phyloP scores from a whole-genome alignment of 2,329 filamentous ascomycete species.

The Diplocarpon mali region DNA sequence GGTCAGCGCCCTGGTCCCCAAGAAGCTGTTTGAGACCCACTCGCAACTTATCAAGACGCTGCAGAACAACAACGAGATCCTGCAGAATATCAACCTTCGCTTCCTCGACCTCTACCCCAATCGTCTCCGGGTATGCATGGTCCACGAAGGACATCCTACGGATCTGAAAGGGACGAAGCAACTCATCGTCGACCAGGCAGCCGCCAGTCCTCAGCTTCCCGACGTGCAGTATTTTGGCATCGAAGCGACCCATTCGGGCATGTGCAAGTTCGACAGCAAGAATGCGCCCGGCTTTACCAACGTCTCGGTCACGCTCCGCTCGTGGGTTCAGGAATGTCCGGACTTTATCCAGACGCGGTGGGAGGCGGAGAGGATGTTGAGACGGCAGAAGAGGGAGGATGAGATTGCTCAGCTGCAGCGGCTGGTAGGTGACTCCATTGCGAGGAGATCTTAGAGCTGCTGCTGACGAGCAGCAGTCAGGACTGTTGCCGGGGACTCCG shows the following conservation, averaged over 20 bases:
- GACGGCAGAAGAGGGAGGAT: constrained; percentile 16
- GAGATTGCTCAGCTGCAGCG: constrained; percentile 22
- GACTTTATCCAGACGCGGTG: constrained; percentile 12
- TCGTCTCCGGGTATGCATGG: constrained; percentile 49
- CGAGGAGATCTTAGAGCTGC: background rate
- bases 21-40: constrained; percentile 55
- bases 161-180: constrained; percentile 52
- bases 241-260: constrained; percentile 57
- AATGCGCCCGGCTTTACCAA: constrained; percentile 49
- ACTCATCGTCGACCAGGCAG: constrained; percentile 58
- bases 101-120: constrained; percentile 58
- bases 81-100: constrained; percentile 62
- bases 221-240: constrained; percentile 66
- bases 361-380: constrained; percentile 18
- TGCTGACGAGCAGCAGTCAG: background rate
- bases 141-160: constrained; percentile 63
- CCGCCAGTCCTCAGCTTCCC: constrained; percentile 57
- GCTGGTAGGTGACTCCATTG: constrained; percentile 7
- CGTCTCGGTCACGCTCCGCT: constrained; percentile 24
- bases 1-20: constrained; percentile 52
- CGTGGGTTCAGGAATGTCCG: constrained; percentile 21
- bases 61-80: constrained; percentile 61
- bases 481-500: constrained; percentile 1
- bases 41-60: constrained; percentile 57
- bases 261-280: constrained; percentile 60